A percentile compares a stretch with the other conserved stretches of the same genome.
Evolutionary conservation across 2,329 filamentous ascomycete genomes (phyloP).

Genomic region (Nigrospora sphaerica): DNA sequence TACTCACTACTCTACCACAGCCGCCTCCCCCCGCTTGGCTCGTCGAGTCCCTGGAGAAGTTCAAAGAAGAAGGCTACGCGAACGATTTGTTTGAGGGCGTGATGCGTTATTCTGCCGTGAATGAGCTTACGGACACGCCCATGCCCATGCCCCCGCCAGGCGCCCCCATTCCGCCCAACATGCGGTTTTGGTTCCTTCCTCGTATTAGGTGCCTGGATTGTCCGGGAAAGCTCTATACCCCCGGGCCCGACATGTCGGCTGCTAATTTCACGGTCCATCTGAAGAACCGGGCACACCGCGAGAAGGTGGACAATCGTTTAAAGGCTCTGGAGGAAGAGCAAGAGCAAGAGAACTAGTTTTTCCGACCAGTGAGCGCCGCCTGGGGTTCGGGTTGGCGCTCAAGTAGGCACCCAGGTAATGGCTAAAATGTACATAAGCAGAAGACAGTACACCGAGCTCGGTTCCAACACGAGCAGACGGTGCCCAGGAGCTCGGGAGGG

Average conservation of each 20-base stretch:
- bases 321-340: not conserved
- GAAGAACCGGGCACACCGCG: conserved; percentile 73
- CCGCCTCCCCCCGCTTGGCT: conserved; percentile 87
- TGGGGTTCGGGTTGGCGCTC: too few relatives aligned
- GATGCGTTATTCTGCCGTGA: conserved; percentile 85
- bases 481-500: too few relatives aligned
- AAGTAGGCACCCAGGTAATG: too few relatives aligned
- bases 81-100: conserved; percentile 79
- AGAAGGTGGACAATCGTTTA: conserved; percentile 49
- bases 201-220: conserved; percentile 90
- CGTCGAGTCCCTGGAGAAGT: conserved; percentile 59
- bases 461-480: too few relatives aligned
- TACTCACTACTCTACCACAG: conserved; percentile 37
- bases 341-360: too few relatives aligned
- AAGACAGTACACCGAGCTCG: too few relatives aligned
- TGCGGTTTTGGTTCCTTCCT: conserved; percentile 78
- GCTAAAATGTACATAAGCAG: too few relatives aligned
- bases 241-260: conserved; percentile 75
- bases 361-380: too few relatives aligned
- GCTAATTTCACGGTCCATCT: conserved; percentile 91
- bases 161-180: conserved; percentile 49
- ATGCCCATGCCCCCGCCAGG: conserved; percentile 42
- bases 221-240: conserved; percentile 88
- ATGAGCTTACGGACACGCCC: conserved; percentile 61
- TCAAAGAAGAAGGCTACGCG: conserved; percentile 60